Percentiles rank a stretch among this genome's conserved stretches.
Evolutionary conservation across 129 eudicot genomes (phyloP).

Genomic region (Chrysanthemum seticuspe): DNA sequence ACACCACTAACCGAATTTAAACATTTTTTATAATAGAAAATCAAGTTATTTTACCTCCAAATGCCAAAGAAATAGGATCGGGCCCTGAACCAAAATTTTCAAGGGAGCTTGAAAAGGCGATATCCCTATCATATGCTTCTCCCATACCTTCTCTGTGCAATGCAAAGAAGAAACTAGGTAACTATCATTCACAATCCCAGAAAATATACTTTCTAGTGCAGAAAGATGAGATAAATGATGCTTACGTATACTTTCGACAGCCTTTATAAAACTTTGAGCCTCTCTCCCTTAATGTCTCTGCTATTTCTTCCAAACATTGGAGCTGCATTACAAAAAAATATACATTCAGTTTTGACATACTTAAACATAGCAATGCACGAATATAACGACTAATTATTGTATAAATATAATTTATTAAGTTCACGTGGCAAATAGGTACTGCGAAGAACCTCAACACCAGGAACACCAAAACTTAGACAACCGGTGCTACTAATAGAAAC

Average conservation of each 20-base stretch:
- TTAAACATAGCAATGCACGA: too few relatives aligned
- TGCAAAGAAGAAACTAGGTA: constrained; percentile 7
- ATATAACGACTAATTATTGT: too few relatives aligned
- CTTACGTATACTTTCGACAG: constrained; percentile 91
- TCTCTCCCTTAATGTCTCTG: constrained; percentile 78
- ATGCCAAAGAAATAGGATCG: constrained; percentile 76
- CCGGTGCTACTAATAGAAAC: too few relatives aligned
- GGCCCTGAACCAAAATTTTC: constrained; percentile 76
- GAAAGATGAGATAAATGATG: constrained; percentile 11
- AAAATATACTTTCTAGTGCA: not conserved
- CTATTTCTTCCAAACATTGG: constrained; percentile 83
- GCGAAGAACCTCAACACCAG: too few relatives aligned
- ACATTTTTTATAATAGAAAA: not conserved
- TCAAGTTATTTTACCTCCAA: constrained; percentile 58
- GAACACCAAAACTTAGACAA: too few relatives aligned
- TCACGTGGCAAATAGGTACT: too few relatives aligned
- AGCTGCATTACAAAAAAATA: constrained; percentile 37
- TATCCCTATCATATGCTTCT: constrained; percentile 73
- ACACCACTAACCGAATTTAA: constrained; percentile 22
- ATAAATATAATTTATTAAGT: too few relatives aligned
- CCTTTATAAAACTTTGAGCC: constrained; percentile 76
- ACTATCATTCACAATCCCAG: not conserved
- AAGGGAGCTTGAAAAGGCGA: constrained; percentile 75
- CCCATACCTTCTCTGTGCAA: constrained; percentile 80
- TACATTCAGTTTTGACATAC: too few relatives aligned